Conservation (phyloP, 139 green algal genomes). For the Tetraselmis chui region DNA sequence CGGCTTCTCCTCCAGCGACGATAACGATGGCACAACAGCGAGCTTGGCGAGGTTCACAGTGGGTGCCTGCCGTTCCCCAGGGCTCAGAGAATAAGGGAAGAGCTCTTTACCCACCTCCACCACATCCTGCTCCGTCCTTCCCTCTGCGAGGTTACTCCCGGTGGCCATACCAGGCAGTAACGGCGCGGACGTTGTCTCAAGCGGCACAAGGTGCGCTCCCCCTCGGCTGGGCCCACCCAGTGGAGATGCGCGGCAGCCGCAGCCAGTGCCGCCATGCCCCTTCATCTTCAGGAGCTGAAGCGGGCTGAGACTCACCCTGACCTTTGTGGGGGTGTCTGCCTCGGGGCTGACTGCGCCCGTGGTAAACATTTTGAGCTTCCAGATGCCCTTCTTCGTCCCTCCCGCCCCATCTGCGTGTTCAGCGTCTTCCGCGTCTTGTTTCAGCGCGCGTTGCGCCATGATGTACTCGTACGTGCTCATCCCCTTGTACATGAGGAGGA, state of each 20-base stretch:
- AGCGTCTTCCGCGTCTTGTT: background rate
- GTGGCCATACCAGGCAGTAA: background rate
- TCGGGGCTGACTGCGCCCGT: background rate
- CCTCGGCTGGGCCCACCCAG: background rate
- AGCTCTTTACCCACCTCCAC: too few relatives aligned
- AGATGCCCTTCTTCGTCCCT: background rate
- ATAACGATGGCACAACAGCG: background rate
- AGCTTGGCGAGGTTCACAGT: background rate
- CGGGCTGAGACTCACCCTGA: background rate
- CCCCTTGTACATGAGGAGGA: constrained; percentile 41
- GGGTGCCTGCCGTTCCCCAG: background rate
- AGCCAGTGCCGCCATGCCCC: background rate
- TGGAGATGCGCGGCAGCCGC: background rate
- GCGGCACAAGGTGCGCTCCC: background rate
- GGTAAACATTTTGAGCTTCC: background rate
- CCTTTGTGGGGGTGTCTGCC: background rate
- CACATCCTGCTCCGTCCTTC: too few relatives aligned
- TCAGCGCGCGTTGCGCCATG: constrained; percentile 27
- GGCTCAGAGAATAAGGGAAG: too few relatives aligned
- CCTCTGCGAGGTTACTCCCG: background rate
- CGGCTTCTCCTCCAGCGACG: background rate
- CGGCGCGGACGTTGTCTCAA: too few relatives aligned
- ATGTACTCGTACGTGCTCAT: constrained; percentile 75
- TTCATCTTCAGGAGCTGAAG: background rate
- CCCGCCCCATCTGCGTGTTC: background rate